Evolutionary conservation across 1,284 basidiomycete species (phyloP), one percentile per base, ranked within the genome.

Genomic region (Pisolithus thermaeus): DNA sequence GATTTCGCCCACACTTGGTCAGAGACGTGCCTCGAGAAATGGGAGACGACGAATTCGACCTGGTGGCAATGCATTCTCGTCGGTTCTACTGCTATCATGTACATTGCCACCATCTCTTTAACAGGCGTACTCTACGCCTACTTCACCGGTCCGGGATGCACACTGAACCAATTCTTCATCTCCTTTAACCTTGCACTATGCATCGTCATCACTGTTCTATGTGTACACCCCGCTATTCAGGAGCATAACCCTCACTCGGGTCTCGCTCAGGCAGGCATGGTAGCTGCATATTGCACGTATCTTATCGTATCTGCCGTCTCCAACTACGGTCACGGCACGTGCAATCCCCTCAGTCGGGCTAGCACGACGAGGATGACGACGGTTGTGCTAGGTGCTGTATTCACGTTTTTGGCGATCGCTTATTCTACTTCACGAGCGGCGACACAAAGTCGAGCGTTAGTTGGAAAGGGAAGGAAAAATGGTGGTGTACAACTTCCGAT

Each of bases 1-100:
- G 96, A 99, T 76, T 98, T 99, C 67, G 97, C 96, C 0, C 97
- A 99, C 66, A 90, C 92, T 2, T 99, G 94, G 94, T 93, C 93
- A 32, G 96, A 99, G 71, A 95, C 87, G 12, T 98, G 96, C 65
- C 80, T 98, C 47, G 89, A 97, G 60, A 92, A 92, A 56, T 98
- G 93, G 93, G 95, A 97, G 68, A 81, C 83, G 53, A 85, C 85
- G 32, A 77, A 82, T 48, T 95, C 93, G 11, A 90, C 90, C 57
- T 73, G 96, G 49, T 99, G 96, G 96, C 94, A 97, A 71, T 97
- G 90, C 81, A 85, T 97, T 54, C 84, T 99, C 51, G 85, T 99
- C 56, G 87, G 91, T 18, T 94, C 92, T n/a, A 98, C 97, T 0
- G 84, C 87, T 22, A 78, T 83, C 45, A 87, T 96, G 80, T 98